These are phyloP conservation scores for Rhodocollybia butyracea DNA, from an alignment of 768 basidiomycete species.

Conservation along the genomic window DNA sequence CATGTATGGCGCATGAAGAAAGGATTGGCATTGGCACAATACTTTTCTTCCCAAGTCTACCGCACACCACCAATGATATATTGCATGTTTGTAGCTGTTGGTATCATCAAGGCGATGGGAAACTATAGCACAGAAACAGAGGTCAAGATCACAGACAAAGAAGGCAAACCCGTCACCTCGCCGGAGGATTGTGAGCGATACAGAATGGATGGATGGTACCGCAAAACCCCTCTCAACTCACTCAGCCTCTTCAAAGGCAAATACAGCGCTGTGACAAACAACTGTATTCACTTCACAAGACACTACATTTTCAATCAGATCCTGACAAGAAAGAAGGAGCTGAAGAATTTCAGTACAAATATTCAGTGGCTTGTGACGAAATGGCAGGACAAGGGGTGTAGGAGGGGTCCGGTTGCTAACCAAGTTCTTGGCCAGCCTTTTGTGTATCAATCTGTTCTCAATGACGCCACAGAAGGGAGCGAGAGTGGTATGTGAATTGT, in stretches of 20 bases:
- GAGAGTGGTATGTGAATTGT: constrained; percentile 9
- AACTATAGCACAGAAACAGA: constrained; percentile 10
- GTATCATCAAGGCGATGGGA: constrained; percentile 16
- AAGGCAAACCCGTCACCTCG: constrained; percentile 7
- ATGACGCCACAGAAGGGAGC: constrained; percentile 13
- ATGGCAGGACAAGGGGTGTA: constrained; percentile 13
- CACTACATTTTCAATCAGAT: constrained; percentile 15
- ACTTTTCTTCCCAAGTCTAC: too few species aligned
- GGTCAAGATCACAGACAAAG: constrained; percentile 15
- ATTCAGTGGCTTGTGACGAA: constrained; percentile 13
- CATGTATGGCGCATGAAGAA: constrained; percentile 12
- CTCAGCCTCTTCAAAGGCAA: constrained; percentile 8
- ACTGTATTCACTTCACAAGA: constrained; percentile 16
- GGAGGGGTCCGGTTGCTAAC: constrained; percentile 10
- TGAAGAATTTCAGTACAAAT: constrained; percentile 6
- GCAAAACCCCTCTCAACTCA: constrained; percentile 5
- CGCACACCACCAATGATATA: too few species aligned
- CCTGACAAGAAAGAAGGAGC: constrained; percentile 5
- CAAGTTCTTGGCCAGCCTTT: constrained; percentile 11
- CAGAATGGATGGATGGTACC: constrained; percentile 14
- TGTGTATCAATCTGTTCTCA: constrained; percentile 12
- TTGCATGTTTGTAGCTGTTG: constrained; percentile 11
- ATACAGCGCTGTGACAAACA: constrained; percentile 15
- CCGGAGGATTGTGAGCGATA: constrained; percentile 14
- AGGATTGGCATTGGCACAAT: constrained; percentile 12